Evolutionary conservation across 2,329 filamentous ascomycete species (phyloP), one percentile per base, ranked within the genome.

Genomic region (Penicillium thymicola): DNA sequence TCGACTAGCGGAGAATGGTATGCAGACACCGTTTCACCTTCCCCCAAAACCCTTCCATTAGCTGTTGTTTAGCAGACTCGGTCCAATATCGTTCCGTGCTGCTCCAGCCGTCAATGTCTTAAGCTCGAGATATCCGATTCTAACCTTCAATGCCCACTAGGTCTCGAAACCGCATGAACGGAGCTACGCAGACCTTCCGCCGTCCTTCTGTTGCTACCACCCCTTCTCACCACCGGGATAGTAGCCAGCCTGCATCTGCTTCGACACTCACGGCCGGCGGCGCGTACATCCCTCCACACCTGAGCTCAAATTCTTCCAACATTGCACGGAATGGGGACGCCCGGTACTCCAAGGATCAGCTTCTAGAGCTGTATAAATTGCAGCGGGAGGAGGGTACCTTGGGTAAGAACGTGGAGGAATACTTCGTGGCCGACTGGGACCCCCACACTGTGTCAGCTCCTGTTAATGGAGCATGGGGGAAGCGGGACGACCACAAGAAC

Each of bases 381-480:
- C 82, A 86, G 67, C 76, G 78, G 59, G 79, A 82, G 64, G 78
- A 78, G 41, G 78, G 81, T 44, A 75, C 74, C 52, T 79, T 83
- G 59, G 81, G 80, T 51, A 82, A 85, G 58, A 83, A 87, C 61
- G 77, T 91, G 38, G 81, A 87, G 44, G 80, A 81, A 59, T 81
- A 95, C 55, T 92, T 88, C 69, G 83, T 89, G 65, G 81, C 85
- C 54, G 86, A 86, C 59, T 97, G 92, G 92, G 87, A 90, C 71
- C 90, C 92, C 28, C 84, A 86, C 57, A 82, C 86, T 49, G 77
- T 85, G 40, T 92, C 91, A 65, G 86, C 87, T 32, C 67, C 70
- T 67, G 81, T 63, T 66, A 84, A 73, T 75, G 86, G 72, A 27
- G 83, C 84, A 52, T 96, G 91, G 91, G 89, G 89, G 50, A 91